These are phyloP conservation scores for Leccinum subtestaceum DNA, from an alignment of 768 basidiomycete species.

Conservation along the genomic window DNA sequence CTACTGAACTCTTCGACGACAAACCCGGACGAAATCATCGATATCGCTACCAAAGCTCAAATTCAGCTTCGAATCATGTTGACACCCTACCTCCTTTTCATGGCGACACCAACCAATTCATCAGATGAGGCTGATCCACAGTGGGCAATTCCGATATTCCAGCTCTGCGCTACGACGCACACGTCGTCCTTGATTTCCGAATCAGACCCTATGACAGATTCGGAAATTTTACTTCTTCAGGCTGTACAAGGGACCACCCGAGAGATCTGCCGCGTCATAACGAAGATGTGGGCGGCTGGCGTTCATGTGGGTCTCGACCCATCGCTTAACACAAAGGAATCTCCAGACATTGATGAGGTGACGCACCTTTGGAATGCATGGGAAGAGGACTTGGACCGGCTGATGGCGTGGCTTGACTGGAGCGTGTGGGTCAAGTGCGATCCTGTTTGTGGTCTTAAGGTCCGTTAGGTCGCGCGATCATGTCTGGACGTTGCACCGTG, in stretches of 20 bases:
- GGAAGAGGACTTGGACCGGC: slow-evolving; percentile 33
- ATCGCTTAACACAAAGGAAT: slow-evolving; percentile 1
- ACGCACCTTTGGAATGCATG: slow-evolving; percentile 28
- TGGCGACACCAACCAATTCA: neutral
- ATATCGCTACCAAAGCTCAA: slow-evolving; percentile 13
- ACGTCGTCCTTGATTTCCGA: slow-evolving; percentile 12
- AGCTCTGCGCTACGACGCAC: slow-evolving; percentile 29
- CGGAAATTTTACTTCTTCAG: slow-evolving; percentile 28
- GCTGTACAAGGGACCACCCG: slow-evolving; percentile 34
- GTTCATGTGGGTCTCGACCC: slow-evolving; percentile 18
- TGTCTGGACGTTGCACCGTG: too few relatives aligned
- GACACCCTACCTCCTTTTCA: neutral
- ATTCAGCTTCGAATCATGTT: slow-evolving; percentile 29
- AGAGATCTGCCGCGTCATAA: slow-evolving; percentile 47
- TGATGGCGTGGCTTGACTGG: slow-evolving; percentile 57
- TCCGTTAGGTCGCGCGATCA: slow-evolving; percentile 21
- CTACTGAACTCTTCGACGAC: slow-evolving; percentile 17
- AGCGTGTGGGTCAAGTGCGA: slow-evolving; percentile 46
- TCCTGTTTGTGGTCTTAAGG: slow-evolving; percentile 46
- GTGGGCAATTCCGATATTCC: slow-evolving; percentile 34
- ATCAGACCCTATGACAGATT: slow-evolving; percentile 20
- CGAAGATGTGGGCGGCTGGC: slow-evolving; percentile 48
- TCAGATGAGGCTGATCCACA: neutral
- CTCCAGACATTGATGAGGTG: slow-evolving; percentile 1
- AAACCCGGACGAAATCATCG: slow-evolving; percentile 3